Evolutionary conservation across 306 rosid species (phyloP).

Genomic region (Heteromeles arbutifolia): DNA sequence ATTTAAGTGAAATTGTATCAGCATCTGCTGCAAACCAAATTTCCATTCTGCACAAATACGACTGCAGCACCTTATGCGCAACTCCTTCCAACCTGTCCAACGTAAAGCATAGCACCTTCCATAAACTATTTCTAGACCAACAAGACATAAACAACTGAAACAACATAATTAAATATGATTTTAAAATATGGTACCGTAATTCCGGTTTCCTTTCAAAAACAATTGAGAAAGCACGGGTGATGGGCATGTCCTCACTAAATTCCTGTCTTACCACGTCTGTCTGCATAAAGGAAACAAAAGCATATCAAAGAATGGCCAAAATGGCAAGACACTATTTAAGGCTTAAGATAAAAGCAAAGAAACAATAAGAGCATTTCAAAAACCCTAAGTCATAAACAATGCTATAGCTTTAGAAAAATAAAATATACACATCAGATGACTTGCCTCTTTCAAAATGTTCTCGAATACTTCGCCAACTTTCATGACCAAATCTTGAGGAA

Average conservation of each 20-base stretch:
- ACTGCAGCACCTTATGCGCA: slow-evolving; percentile 83
- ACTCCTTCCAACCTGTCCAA: slow-evolving; percentile 79
- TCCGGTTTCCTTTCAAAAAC: slow-evolving; percentile 85
- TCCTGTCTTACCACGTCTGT: slow-evolving; percentile 64
- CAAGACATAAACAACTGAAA: neutral
- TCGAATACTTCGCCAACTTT: slow-evolving; percentile 70
- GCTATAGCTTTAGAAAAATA: neutral
- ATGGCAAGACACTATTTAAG: neutral
- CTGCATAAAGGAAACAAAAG: slow-evolving; percentile 39
- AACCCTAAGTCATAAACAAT: too few species aligned
- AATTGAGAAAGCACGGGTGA: slow-evolving; percentile 64
- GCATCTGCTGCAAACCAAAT: slow-evolving; percentile 99
- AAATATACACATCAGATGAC: slow-evolving; percentile 12
- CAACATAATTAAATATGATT: neutral
- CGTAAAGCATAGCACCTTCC: slow-evolving; percentile 1
- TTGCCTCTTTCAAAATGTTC: slow-evolving; percentile 66
- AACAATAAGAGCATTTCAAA: slow-evolving; percentile 4
- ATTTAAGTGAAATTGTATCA: slow-evolving; percentile 77
- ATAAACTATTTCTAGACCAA: slow-evolving; percentile 9
- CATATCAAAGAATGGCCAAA: slow-evolving; percentile 18
- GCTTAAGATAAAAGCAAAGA: neutral
- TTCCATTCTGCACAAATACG: slow-evolving; percentile 98
- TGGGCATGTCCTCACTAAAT: slow-evolving; percentile 67
- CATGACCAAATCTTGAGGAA: slow-evolving; percentile 78
- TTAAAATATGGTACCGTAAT: slow-evolving; percentile 40